These are phyloP conservation scores for Xylariaceae sp. DNA, from an alignment of 2,329 filamentous ascomycete species.

Conservation along the genomic window DNA sequence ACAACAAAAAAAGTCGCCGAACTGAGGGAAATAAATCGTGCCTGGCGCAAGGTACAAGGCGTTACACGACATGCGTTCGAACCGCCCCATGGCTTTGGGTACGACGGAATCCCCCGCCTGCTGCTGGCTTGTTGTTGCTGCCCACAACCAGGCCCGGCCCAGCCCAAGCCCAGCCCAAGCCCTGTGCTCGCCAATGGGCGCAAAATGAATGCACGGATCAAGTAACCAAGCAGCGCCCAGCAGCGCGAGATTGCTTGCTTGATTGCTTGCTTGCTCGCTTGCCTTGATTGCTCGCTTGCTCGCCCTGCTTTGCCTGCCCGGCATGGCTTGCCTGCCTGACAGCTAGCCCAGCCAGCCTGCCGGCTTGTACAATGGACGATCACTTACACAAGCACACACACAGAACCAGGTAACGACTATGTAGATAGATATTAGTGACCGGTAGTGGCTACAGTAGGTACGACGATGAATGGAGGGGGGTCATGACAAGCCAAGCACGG, in stretches of 20 bases:
- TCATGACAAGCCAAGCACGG: not conserved
- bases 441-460: not conserved
- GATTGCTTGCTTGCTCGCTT: not conserved
- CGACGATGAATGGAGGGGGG: not conserved
- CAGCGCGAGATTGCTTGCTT: too few species aligned
- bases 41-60: not conserved
- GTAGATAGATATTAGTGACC: not conserved
- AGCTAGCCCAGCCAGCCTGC: not conserved
- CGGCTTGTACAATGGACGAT: too few species aligned
- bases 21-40: conserved; percentile 12
- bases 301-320: not conserved
- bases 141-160: too few species aligned
- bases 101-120: not conserved
- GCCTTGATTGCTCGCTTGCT: too few species aligned
- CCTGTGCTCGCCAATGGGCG: too few species aligned
- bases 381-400: too few species aligned
- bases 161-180: not conserved
- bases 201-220: not conserved
- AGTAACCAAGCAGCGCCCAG: not conserved
- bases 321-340: not conserved
- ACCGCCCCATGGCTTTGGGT: not conserved
- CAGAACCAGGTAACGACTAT: too few species aligned
- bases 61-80: not conserved
- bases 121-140: not conserved
- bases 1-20: conserved; percentile 1